Conservation (phyloP, 306 rosid species). For the Cucumis melo region DNA sequence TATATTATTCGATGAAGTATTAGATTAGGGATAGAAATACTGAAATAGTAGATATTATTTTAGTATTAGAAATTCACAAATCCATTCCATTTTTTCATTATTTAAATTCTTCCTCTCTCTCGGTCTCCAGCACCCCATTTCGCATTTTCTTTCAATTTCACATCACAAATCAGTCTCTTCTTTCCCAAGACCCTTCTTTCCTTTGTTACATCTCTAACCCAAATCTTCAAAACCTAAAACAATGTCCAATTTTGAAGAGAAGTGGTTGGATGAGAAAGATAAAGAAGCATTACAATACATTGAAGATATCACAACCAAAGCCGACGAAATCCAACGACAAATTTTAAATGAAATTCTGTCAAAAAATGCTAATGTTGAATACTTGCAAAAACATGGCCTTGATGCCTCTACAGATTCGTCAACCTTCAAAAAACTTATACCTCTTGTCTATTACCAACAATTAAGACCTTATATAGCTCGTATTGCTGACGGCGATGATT, state of each 20-base stretch:
- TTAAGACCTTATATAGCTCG: conserved; percentile 31
- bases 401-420: neutral
- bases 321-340: conserved; percentile 26
- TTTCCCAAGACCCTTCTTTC: neutral
- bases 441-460: neutral
- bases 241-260: neutral
- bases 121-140: too few relatives aligned
- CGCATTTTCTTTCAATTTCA: too few relatives aligned
- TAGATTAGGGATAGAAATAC: too few relatives aligned
- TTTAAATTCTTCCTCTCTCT: too few relatives aligned
- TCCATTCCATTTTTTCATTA: too few relatives aligned
- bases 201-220: neutral
- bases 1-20: too few relatives aligned
- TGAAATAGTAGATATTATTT: too few relatives aligned
- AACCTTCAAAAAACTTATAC: neutral
- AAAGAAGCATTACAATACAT: conserved; percentile 23
- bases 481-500: conserved; percentile 40
- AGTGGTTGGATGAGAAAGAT: neutral
- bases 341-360: neutral
- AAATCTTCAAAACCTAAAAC: neutral
- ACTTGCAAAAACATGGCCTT: neutral
- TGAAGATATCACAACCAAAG: conserved; percentile 36
- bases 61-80: too few relatives aligned
- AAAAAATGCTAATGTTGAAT: neutral
- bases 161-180: too few relatives aligned